Evolutionary conservation across 2,329 filamentous ascomycete genomes (phyloP).

Genomic region (Sarocladiaceae sp.): DNA sequence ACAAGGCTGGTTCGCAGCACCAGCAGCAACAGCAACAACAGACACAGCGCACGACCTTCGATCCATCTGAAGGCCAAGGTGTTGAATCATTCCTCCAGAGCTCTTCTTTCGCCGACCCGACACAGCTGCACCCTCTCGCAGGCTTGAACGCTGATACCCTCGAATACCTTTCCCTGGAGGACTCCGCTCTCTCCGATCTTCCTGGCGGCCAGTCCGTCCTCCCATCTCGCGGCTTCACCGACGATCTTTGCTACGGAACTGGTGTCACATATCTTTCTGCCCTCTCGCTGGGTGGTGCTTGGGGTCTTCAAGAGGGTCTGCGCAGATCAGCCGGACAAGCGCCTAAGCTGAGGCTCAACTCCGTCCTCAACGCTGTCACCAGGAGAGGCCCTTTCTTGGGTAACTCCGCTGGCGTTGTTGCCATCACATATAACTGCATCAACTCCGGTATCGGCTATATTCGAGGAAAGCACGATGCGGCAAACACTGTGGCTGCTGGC

Average conservation of each 20-base stretch:
- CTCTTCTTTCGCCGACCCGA: constrained; percentile 76
- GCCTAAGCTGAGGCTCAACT: constrained; percentile 90
- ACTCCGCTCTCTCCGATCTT: constrained; percentile 80
- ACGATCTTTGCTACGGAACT: constrained; percentile 96
- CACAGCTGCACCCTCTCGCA: constrained; percentile 86
- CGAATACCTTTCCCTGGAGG: constrained; percentile 93
- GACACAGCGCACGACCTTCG: constrained; percentile 57
- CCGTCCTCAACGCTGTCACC: constrained; percentile 90
- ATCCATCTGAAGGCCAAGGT: constrained; percentile 70
- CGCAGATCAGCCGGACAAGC: constrained; percentile 71
- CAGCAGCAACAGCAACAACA: constrained; percentile 27
- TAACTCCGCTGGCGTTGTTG: constrained; percentile 92
- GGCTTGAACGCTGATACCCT: constrained; percentile 89
- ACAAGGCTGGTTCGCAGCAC: constrained; percentile 40
- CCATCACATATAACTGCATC: constrained; percentile 92
- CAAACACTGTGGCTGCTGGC: constrained; percentile 84
- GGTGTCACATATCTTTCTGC: constrained; percentile 92
- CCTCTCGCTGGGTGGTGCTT: constrained; percentile 78
- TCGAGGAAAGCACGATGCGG: constrained; percentile 81
- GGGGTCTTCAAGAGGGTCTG: constrained; percentile 89
- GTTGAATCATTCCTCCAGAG: constrained; percentile 81
- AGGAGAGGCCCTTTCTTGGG: constrained; percentile 90
- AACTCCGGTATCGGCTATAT: constrained; percentile 79
- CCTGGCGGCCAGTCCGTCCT: constrained; percentile 83
- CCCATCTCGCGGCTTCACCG: constrained; percentile 93